Evolutionary conservation across 75 land plant genomes (phyloP), one percentile per base, ranked within the genome.

Genomic region (Sequoia sempervirens): DNA sequence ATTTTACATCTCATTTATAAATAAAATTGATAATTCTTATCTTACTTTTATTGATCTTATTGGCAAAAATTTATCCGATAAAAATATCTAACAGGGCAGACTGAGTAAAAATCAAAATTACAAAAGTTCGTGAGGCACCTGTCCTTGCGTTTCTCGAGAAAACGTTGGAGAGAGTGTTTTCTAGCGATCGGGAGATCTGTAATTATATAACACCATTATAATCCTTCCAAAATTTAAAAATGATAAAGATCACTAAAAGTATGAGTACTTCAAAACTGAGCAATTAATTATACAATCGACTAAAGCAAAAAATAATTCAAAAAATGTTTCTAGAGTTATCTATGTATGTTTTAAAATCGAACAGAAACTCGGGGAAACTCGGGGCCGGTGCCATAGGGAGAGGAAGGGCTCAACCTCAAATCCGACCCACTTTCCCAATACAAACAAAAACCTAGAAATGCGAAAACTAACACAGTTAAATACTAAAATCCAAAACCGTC

Each of bases 81-180:
- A 12, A 50, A 50, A 50, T 50, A 50, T 13, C 15, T 13, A 50
- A 13, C 53, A 50, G 2, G 12, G 53, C 53, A 2, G 53, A 56
- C 4, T 52, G 1, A 1, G 23, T 18, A 56, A 56, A 56, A 56
- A 17, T 3, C 3, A 56, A 18, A 56, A 56, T 56, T 18, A 56
- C 6, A 56, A 14, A 15, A 56, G 61, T 56, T 56, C 23, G 1
- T 18, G 5, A 56, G 75, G 1, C 83, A 92, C 94, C 94, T 92
- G 85, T 92, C 94, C 58, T 92, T 88, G 83, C 94, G 90, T 85
- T 92, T 92, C 89, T 92, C 94, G 64, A 92, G 75, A 80, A 92
- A 92, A 15, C 94, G 91, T 75, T 90, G 89, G 17, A 92, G 87
- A n/a, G 94, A 92, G 26, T 91, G 87, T 84, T 92, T 89, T 80